Evolutionary conservation across 371 early-diverging fungal genomes (phyloP).

Genomic region (Choanephora cucurbitarum): DNA sequence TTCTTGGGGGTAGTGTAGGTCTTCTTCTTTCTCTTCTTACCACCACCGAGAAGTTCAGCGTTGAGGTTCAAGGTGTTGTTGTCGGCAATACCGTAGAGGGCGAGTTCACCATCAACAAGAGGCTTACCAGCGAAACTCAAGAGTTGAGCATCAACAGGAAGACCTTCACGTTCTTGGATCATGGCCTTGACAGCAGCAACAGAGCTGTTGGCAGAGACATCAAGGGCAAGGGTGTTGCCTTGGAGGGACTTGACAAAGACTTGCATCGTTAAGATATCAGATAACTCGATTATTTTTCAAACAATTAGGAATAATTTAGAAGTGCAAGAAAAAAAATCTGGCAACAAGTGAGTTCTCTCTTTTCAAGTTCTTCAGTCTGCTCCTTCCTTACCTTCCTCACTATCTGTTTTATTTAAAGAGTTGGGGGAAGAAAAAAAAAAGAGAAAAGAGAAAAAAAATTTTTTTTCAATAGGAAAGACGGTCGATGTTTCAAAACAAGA

Average conservation of each 20-base stretch:
- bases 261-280: slow-evolving; percentile 70
- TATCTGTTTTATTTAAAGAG: slow-evolving; percentile 30
- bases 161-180: slow-evolving; percentile 92
- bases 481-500: too few species aligned
- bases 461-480: not conserved
- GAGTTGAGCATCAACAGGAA: slow-evolving; percentile 91
- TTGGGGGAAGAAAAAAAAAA: slow-evolving; percentile 15
- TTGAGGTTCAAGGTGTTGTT: slow-evolving; percentile 87
- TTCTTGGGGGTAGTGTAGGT: slow-evolving; percentile 98
- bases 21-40: slow-evolving; percentile 98
- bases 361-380: not conserved
- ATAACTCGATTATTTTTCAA: slow-evolving; percentile 46
- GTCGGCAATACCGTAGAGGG: slow-evolving; percentile 81
- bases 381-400: slow-evolving; percentile 41
- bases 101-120: slow-evolving; percentile 79
- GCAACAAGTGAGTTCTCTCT: not conserved
- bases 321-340: slow-evolving; percentile 34
- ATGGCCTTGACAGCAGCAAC: slow-evolving; percentile 86
- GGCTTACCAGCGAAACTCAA: slow-evolving; percentile 94
- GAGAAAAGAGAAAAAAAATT: slow-evolving; percentile 1
- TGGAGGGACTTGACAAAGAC: slow-evolving; percentile 87
- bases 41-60: slow-evolving; percentile 79
- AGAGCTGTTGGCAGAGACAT: slow-evolving; percentile 73
- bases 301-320: slow-evolving; percentile 10
- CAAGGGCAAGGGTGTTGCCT: slow-evolving; percentile 85